Base-by-base conservation (phyloP, 2,329 filamentous ascomycete species). In the Nigrograna mackinnonii region DNA sequence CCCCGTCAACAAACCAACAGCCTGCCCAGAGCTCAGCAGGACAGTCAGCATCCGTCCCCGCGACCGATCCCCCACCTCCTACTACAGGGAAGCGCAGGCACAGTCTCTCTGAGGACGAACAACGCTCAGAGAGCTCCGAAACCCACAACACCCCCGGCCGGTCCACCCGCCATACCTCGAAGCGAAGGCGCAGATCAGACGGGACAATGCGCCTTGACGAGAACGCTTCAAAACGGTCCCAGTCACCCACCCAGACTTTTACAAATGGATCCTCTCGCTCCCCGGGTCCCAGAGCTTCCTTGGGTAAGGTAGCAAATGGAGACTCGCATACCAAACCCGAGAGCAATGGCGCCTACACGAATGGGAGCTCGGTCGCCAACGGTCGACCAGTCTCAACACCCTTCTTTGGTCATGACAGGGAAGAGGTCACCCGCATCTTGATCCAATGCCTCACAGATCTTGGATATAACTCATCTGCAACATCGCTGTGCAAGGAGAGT, bases 401-500 rank as follows among this genome's bases (percentile, higher is more conserved):
- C 22, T 97, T 95, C 67, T 86, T 84, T 61, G 91, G 91, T 14
- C 92, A 97, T 64, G 83, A 94, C 63, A 83, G 90, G 64, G 91
- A 96, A 74, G 92, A 99, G 72, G 86, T 97, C 33, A 95, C 92
- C 4, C 80, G 94, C 40, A 87, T 97, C 50, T 71, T 99, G 57
- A 94, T 99, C 59, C 94, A 99, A 69, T 88, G 91, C 24, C 73
- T 99, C 51, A 82, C 84, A 18, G 92, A 96, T 66, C 79, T 99
- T 73, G 94, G 94, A 2, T 96, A 97, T 63, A 77, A 84, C 45
- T 76, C 77, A 11, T 88, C 92, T 11, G 92, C 94, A 18, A 78
- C 82, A 33, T 83, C 79, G 47, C 75, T 99, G 43, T 86, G 83
- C 59, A 78, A 80, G 47, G 89, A 95, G 67, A 97, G 92, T 62